Conservation (phyloP, 192 early-diverging fungal species). For the Dissophora globulifera region DNA sequence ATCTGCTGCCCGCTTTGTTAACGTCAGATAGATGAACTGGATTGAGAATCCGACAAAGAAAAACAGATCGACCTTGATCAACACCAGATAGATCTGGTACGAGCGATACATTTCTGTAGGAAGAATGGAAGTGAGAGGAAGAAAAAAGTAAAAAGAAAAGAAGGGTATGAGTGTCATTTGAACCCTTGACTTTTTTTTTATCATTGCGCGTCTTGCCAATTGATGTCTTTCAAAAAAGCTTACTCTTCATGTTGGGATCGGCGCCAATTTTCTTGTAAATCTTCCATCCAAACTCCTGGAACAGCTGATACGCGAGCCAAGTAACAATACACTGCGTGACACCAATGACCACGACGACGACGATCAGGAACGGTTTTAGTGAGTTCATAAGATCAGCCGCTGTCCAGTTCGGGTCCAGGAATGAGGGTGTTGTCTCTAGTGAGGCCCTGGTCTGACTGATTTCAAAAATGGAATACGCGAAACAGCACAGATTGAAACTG, state of each 20-base stretch:
- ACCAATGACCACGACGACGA: conserved; percentile 26
- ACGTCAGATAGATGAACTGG: conserved; percentile 57
- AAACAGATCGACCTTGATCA: conserved; percentile 86
- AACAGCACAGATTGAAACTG: conserved; percentile 72
- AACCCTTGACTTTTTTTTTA: too few relatives aligned
- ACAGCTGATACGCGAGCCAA: conserved; percentile 54
- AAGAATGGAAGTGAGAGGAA: background rate
- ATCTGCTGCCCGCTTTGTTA: conserved; percentile 51
- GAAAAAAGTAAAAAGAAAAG: background rate
- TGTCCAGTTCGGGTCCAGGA: conserved; percentile 8
- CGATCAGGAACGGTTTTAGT: conserved; percentile 15
- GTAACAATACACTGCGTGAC: conserved; percentile 31
- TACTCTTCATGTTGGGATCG: conserved; percentile 69
- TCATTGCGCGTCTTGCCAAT: too few relatives aligned
- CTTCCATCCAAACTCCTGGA: conserved; percentile 66
- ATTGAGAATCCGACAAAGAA: conserved; percentile 82
- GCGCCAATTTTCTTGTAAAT: conserved; percentile 74
- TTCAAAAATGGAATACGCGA: conserved; percentile 76
- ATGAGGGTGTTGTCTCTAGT: background rate
- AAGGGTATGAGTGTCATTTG: background rate
- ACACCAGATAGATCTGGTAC: conserved; percentile 84
- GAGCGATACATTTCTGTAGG: conserved; percentile 66
- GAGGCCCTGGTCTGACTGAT: conserved; percentile 61
- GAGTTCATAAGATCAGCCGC: background rate
- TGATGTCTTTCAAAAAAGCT: too few relatives aligned